A percentile compares a stretch with the other conserved stretches of the same genome.
Conservation (phyloP, 768 basidiomycete genomes). For the Epithele typhae region DNA sequence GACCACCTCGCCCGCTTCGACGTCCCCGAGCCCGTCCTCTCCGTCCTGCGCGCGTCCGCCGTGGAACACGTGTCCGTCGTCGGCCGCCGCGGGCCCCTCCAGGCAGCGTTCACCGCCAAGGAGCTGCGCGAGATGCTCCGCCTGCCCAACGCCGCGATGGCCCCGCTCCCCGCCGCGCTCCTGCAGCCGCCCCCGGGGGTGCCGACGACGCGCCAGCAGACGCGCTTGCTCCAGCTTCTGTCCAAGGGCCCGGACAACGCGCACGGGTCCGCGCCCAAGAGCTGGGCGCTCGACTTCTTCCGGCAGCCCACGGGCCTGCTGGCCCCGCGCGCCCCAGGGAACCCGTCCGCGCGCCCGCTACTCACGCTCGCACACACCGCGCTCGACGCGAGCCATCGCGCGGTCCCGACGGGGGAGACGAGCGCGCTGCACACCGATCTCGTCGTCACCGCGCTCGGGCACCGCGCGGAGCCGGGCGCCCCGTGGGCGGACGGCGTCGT, state of each 20-base stretch:
- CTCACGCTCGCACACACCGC: slow-evolving; percentile 60
- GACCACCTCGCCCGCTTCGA: slow-evolving; percentile 65
- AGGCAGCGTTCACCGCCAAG: slow-evolving; percentile 90
- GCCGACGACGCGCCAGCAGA: slow-evolving; percentile 56
- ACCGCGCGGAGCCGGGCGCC: slow-evolving; percentile 59
- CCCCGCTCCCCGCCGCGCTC: slow-evolving; percentile 48
- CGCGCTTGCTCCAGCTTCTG: slow-evolving; percentile 62
- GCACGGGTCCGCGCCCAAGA: slow-evolving; percentile 49
- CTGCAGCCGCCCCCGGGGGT: slow-evolving; percentile 32
- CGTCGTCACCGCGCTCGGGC: slow-evolving; percentile 86
- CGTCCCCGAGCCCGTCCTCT: slow-evolving; percentile 70
- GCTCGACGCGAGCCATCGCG: slow-evolving; percentile 46
- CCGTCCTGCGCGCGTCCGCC: slow-evolving; percentile 53
- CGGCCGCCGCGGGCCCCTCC: slow-evolving; percentile 80
- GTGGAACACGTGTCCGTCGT: slow-evolving; percentile 80
- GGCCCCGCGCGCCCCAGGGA: slow-evolving; percentile 16
- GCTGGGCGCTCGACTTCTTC: slow-evolving; percentile 84
- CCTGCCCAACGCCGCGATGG: slow-evolving; percentile 61
- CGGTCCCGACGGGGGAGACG: slow-evolving; percentile 52
- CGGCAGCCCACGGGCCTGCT: slow-evolving; percentile 56
- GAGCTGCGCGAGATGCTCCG: slow-evolving; percentile 82
- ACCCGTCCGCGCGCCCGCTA: slow-evolving; percentile 8
- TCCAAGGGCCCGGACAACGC: slow-evolving; percentile 53
- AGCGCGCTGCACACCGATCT: slow-evolving; percentile 61
- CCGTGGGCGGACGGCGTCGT: slow-evolving; percentile 57